Base-by-base conservation (phyloP, 2,329 filamentous ascomycete species). In the Cladorrhinum sp. region DNA sequence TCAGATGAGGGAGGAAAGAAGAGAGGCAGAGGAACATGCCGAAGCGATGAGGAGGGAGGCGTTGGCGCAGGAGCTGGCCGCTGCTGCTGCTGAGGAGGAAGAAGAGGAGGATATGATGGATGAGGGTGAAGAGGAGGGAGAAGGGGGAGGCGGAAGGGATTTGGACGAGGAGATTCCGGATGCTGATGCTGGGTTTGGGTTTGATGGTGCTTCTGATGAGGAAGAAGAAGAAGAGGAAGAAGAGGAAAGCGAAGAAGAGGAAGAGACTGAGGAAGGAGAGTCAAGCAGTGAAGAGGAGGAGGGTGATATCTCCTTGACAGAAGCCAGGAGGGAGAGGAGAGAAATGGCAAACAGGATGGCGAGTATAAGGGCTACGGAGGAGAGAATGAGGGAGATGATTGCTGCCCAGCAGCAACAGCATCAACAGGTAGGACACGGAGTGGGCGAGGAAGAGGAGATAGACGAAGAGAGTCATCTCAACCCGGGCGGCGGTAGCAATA, bases 1-100 rank as follows among this genome's bases (percentile, higher is more conserved):
- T 72, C 92, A 96, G 64, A 85, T 92, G 76, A 88, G 90, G 48
- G 95, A 99, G 75, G 95, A 99, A 77, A 86, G 88, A 66, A 85
- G 90, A 10, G 95, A 99, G 78, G 84, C 90, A 59, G 89, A 94
- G 72, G 95, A 99, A 74, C 90, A 93, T 62, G 85, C 90, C 64
- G 87, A 90, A 70, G 84, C 89, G 1, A 77, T 91, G 73, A 80
- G 89, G 21, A 81, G 89, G 28, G 90, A 93, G 72, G 83, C 86
- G 68, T 76, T 88, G 3, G 85, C 88, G 60, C 82, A 90, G 70
- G 91, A 96, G 71, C 81, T 96, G 49, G 89, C 89, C 21, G 86
- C 91, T 68, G 84, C 10, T 75, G 73, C 28, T 76, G 70, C 10
- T 70, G 66, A 16, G 72, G 66, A 16, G 70, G 67, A 33, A 75